Percentiles rank a stretch among this genome's conserved stretches.
Evolutionary conservation across 441 rosid genomes (phyloP).

Genomic region (Arabidopsis lyrata): DNA sequence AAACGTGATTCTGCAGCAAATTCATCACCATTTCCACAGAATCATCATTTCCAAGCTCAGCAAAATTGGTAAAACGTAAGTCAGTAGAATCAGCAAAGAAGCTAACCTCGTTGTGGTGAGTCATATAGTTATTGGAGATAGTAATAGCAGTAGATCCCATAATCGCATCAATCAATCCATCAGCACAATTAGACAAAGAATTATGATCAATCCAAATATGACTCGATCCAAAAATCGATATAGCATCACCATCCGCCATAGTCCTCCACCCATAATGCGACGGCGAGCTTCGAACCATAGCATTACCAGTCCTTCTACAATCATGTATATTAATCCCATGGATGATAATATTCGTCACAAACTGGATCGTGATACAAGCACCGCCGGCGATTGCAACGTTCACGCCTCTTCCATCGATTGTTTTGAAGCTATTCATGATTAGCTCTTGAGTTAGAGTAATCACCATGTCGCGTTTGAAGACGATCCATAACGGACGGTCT

Average conservation of each 20-base stretch:
- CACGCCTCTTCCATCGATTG: slow-evolving; percentile 56
- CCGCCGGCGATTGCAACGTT: slow-evolving; percentile 56
- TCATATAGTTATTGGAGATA: slow-evolving; percentile 56
- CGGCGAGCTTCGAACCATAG: slow-evolving; percentile 56
- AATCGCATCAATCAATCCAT: slow-evolving; percentile 56
- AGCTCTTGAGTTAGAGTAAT: slow-evolving; percentile 52
- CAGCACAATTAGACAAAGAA: slow-evolving; percentile 57
- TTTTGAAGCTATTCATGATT: slow-evolving; percentile 63
- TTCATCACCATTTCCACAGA: not conserved
- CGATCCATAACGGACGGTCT: slow-evolving; percentile 54
- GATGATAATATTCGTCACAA: slow-evolving; percentile 52
- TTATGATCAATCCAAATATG: slow-evolving; percentile 61
- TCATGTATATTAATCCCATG: slow-evolving; percentile 55
- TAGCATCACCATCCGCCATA: slow-evolving; percentile 57
- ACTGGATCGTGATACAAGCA: slow-evolving; percentile 58
- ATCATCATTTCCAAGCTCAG: not conserved
- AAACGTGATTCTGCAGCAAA: not conserved
- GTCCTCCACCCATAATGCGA: slow-evolving; percentile 54
- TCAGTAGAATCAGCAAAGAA: slow-evolving; percentile 1
- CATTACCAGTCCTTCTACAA: slow-evolving; percentile 51
- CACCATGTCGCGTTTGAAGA: slow-evolving; percentile 57
- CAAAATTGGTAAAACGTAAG: slow-evolving; percentile 12
- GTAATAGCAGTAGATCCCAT: slow-evolving; percentile 62
- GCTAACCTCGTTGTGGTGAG: slow-evolving; percentile 58
- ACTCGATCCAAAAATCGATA: slow-evolving; percentile 57